Base-by-base conservation (phyloP, 1,284 basidiomycete species). In the Cystobasidiaceae sp. region DNA sequence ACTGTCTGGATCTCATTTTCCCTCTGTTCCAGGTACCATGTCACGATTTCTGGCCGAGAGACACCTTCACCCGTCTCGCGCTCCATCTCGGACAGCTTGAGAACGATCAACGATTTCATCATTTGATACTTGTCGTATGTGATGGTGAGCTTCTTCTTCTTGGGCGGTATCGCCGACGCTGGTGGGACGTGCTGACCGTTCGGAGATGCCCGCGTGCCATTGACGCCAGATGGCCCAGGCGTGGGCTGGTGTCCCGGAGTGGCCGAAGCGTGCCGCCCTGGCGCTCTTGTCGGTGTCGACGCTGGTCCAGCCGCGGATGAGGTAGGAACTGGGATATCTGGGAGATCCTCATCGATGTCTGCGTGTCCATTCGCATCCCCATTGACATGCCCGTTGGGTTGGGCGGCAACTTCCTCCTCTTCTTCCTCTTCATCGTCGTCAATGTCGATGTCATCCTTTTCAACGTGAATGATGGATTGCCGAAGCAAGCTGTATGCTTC, bases 381-480 rank as follows among this genome's bases (percentile, higher is more conserved):
- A 21, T 64, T 64, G 2, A 44, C 49, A 11, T 27, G 21, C 17
- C 49, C 71, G 43, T 65, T 70, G 32, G 82, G 81, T 32, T 84
- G 81, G 34, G 72, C 73, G 32, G 74, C 78, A 46, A 71, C 75
- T 45, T 75, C 70, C 55, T 41, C 70, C 46, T 61, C 50, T 28
- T 68, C 85, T 62, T 83, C 82, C 1, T 84, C 81, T 59, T 93
- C 91, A 74, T 96, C 93, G 69, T 96, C 92, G 74, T 97, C 94
- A 74, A 98, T 90, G 75, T 93, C 91, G 74, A 99, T 88, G 73
- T 98, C 94, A 75, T 99, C 96, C 78, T 97, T 93, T 76, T 98
- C 96, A 69, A 99, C 94, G 74, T 98, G 96, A 73, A 98, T 97
- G 78, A 98, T 99, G 2, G 93, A 97, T 77, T 97, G 93, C 37